Evolutionary conservation across 2,329 filamentous ascomycete species (phyloP).

Genomic region (Mycosphaerella sp.): DNA sequence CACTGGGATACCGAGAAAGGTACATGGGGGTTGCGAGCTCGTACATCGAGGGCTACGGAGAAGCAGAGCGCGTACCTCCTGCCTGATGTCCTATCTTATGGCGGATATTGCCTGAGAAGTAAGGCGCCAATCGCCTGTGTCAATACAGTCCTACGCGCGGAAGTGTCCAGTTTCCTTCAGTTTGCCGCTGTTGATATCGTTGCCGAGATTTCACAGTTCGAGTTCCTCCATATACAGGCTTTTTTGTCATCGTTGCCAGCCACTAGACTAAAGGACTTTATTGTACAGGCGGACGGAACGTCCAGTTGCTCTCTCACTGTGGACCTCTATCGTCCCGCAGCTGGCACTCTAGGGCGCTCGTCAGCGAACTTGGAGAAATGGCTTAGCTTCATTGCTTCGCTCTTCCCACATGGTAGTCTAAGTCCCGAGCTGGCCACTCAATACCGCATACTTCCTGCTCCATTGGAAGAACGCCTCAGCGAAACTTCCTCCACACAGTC

Average conservation of each 20-base stretch:
- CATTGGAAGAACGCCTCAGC: background rate
- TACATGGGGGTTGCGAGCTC: slow-evolving; percentile 3
- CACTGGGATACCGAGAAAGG: slow-evolving; percentile 2
- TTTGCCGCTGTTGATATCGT: slow-evolving; percentile 5
- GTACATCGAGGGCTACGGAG: background rate
- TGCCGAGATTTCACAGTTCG: slow-evolving; percentile 1
- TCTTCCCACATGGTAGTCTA: background rate
- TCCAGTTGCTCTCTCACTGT: background rate
- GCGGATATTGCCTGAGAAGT: background rate
- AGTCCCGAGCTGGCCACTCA: background rate
- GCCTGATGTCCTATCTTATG: background rate
- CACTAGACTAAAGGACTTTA: background rate
- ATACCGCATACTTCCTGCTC: slow-evolving; percentile 1
- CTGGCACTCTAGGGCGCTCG: background rate
- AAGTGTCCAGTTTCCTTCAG: slow-evolving; percentile 1
- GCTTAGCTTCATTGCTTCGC: background rate
- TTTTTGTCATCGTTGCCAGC: slow-evolving; percentile 2
- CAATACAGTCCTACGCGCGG: slow-evolving; percentile 1
- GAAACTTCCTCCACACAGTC: slow-evolving; percentile 1
- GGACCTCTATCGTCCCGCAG: slow-evolving; percentile 3
- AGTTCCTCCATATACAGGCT: slow-evolving; percentile 5
- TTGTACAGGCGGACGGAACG: slow-evolving; percentile 3
- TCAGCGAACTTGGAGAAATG: slow-evolving; percentile 4
- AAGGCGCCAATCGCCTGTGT: slow-evolving; percentile 1
- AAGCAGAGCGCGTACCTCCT: slow-evolving; percentile 3